Conservation (phyloP, 2,329 filamentous ascomycete species). For the Pestalotiopsis sp. region DNA sequence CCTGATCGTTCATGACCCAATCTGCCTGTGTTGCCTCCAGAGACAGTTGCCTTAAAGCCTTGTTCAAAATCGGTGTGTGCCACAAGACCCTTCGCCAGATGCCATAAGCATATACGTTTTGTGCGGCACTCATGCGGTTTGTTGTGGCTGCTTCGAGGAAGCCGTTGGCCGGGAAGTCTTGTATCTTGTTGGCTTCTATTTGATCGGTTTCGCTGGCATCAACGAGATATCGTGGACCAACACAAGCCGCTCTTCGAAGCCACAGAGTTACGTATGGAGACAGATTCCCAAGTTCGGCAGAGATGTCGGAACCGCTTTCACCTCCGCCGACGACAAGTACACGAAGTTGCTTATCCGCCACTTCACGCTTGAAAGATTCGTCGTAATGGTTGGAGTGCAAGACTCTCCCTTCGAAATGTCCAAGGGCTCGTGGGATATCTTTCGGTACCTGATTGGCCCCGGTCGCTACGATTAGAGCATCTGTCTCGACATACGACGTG, state of each 20-base stretch:
- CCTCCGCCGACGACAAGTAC: constrained; percentile 1
- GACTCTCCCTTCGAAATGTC: not conserved
- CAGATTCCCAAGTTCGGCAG: not conserved
- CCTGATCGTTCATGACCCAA: constrained; percentile 3
- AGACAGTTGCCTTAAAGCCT: not conserved
- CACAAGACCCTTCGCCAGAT: constrained; percentile 2
- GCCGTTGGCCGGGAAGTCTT: constrained; percentile 5
- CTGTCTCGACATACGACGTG: not conserved
- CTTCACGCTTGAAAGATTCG: not conserved
- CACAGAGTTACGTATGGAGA: constrained; percentile 1
- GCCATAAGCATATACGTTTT: constrained; percentile 3
- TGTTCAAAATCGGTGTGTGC: not conserved
- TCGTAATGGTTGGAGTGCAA: not conserved
- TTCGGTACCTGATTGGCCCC: not conserved
- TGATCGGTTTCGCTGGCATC: not conserved
- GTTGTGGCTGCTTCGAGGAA: constrained; percentile 6
- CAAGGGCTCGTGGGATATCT: not conserved
- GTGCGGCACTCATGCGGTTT: not conserved
- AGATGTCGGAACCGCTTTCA: constrained; percentile 1
- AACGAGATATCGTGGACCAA: constrained; percentile 1
- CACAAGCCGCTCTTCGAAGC: not conserved
- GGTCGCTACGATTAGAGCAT: constrained; percentile 1
- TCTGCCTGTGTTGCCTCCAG: not conserved
- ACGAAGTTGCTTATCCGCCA: not conserved
- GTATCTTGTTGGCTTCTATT: constrained; percentile 2